phyloP scores from a whole-genome alignment of 495 filamentous ascomycete genomes.

The Glutinoglossum americanum region DNA sequence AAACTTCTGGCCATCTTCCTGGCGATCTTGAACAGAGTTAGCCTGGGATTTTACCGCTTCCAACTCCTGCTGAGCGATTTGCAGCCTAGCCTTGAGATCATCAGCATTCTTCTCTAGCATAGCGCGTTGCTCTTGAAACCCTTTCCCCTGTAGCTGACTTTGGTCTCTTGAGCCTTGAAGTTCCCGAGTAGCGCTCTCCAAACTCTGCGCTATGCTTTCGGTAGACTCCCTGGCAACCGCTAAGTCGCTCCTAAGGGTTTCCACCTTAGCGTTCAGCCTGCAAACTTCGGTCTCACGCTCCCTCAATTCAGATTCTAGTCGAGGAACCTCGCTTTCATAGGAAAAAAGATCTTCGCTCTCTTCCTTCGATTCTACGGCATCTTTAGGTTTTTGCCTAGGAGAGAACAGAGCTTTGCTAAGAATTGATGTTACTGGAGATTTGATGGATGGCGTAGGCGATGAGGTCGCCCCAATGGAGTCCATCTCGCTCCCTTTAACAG shows the following conservation, averaged over 20 bases:
- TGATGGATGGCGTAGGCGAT: not conserved
- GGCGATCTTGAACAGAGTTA: slow-evolving; percentile 28
- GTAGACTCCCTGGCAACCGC: slow-evolving; percentile 40
- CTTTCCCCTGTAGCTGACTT: slow-evolving; percentile 29
- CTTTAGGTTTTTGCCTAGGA: slow-evolving; percentile 21
- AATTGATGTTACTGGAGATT: slow-evolving; percentile 12
- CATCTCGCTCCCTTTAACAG: not conserved
- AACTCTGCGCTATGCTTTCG: slow-evolving; percentile 36
- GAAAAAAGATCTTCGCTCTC: slow-evolving; percentile 69
- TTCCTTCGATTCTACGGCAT: slow-evolving; percentile 15
- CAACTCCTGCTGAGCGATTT: slow-evolving; percentile 18
- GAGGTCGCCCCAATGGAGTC: not conserved
- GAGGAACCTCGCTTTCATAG: slow-evolving; percentile 55
- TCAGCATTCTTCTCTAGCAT: slow-evolving; percentile 6
- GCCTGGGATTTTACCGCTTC: slow-evolving; percentile 27
- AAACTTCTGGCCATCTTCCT: slow-evolving; percentile 28
- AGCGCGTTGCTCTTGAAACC: slow-evolving; percentile 16
- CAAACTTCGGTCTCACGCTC: slow-evolving; percentile 42
- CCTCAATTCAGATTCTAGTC: slow-evolving; percentile 37
- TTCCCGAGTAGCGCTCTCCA: slow-evolving; percentile 38
- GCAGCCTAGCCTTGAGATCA: slow-evolving; percentile 21
- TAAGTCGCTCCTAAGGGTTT: slow-evolving; percentile 29
- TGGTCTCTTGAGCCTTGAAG: slow-evolving; percentile 33
- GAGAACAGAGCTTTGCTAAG: slow-evolving; percentile 19
- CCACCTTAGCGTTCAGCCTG: slow-evolving; percentile 38